Conservation (phyloP, 108 stramenopile genomes). For the Hondaea fermentalgiana region DNA sequence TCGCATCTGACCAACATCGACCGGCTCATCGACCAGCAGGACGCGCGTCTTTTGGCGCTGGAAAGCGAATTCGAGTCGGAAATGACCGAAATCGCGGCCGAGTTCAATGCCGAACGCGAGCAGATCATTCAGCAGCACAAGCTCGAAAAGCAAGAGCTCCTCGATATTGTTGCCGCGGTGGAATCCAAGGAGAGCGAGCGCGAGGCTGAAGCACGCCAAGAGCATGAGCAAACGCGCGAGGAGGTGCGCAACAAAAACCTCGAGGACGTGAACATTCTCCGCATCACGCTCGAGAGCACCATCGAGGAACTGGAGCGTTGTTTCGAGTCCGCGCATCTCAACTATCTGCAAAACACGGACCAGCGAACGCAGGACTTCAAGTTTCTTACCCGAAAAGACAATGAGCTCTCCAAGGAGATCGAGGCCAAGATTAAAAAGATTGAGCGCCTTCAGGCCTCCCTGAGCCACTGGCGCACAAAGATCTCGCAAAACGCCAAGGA, state of each 20-base stretch:
- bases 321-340: constrained; percentile 41
- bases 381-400: constrained; percentile 43
- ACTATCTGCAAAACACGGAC: constrained; percentile 55
- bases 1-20: constrained; percentile 53
- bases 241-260: constrained; percentile 53
- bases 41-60: constrained; percentile 45
- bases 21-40: constrained; percentile 27
- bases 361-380: constrained; percentile 56
- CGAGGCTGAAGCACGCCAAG: constrained; percentile 43
- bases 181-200: constrained; percentile 37
- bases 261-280: constrained; percentile 56
- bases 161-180: constrained; percentile 40
- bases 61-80: constrained; percentile 54
- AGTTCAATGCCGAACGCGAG: constrained; percentile 44
- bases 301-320: constrained; percentile 57
- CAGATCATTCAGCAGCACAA: constrained; percentile 34
- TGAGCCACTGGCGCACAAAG: constrained; percentile 53
- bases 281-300: constrained; percentile 45
- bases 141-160: constrained; percentile 31
- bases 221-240: constrained; percentile 52
- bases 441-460: constrained; percentile 40
- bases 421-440: constrained; percentile 44
- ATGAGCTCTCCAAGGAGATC: constrained; percentile 44
- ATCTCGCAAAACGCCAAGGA: constrained; percentile 45
- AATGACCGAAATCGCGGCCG: constrained; percentile 36